Conservation (phyloP, 208 protist species). For the Phytomonas serpens region DNA sequence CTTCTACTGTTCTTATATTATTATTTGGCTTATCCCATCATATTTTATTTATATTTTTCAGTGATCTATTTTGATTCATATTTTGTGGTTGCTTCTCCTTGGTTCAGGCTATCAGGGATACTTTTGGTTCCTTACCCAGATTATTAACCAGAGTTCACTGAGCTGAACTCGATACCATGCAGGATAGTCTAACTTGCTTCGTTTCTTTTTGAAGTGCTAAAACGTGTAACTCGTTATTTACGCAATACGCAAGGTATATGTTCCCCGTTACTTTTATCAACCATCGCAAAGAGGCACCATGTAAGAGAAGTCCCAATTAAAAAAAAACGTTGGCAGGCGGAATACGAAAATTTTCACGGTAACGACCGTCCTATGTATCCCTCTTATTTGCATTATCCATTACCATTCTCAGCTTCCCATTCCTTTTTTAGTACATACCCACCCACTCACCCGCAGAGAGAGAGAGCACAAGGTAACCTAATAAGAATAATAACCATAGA, state of each 20-base stretch:
- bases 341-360: background rate
- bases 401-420: background rate
- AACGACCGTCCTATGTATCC: background rate
- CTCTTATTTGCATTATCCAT: background rate
- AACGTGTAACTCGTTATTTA: background rate
- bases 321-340: background rate
- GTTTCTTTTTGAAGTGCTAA: conserved; percentile 5
- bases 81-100: conserved; percentile 1
- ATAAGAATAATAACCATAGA: background rate
- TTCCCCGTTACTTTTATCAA: background rate
- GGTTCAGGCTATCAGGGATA: background rate
- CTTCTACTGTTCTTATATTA: conserved; percentile 1
- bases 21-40: background rate
- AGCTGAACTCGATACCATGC: background rate
- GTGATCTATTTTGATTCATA: background rate
- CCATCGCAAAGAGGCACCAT: background rate
- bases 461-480: background rate
- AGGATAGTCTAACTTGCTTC: background rate
- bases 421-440: conserved; percentile 5
- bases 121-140: background rate
- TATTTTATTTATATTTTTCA: background rate
- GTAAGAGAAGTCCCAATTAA: background rate
- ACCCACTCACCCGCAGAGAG: conserved; percentile 6
- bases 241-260: background rate
- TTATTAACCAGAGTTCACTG: background rate